A percentile compares a stretch with the other conserved stretches of the same genome.
phyloP scores from a whole-genome alignment of 495 filamentous ascomycete genomes.

The Penicillium canescens region DNA sequence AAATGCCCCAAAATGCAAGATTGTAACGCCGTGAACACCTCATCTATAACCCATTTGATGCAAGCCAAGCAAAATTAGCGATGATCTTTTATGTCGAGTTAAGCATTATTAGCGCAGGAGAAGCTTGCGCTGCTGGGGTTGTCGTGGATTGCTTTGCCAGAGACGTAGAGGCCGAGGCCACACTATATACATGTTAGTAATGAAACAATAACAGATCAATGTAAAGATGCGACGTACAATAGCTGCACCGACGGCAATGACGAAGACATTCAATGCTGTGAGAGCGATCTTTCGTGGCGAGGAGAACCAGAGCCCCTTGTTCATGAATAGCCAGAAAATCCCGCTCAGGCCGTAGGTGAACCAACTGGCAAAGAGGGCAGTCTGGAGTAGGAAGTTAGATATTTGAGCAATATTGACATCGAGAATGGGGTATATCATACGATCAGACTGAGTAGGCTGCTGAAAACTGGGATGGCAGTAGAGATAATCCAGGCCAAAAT shows the following conservation, averaged over 20 bases:
- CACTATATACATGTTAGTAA: conserved; percentile 27
- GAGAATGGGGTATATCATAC: conserved; percentile 34
- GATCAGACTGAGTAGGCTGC: conserved; percentile 57
- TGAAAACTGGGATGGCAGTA: conserved; percentile 72
- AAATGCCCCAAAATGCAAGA: too few relatives aligned
- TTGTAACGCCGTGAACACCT: too few relatives aligned
- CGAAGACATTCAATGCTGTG: conserved; percentile 28
- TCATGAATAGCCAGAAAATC: conserved; percentile 46
- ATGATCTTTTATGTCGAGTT: neutral
- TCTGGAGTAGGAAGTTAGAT: conserved; percentile 24
- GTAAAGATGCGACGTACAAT: conserved; percentile 33
- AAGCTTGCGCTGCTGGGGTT: conserved; percentile 40
- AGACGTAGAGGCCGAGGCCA: conserved; percentile 45
- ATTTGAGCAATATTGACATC: conserved; percentile 16
- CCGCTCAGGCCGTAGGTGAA: conserved; percentile 46
- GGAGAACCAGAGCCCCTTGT: conserved; percentile 30
- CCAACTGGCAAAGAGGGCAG: conserved; percentile 44
- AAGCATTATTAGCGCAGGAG: conserved; percentile 44
- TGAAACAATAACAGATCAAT: neutral
- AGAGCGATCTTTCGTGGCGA: conserved; percentile 33
- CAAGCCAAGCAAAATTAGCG: neutral
- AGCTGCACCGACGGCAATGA: conserved; percentile 32
- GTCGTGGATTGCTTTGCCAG: conserved; percentile 41
- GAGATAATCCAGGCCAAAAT: conserved; percentile 71
- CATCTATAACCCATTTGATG: neutral